Evolutionary conservation across 2,329 filamentous ascomycete species (phyloP).

Genomic region (Trichoderma polysporum): DNA sequence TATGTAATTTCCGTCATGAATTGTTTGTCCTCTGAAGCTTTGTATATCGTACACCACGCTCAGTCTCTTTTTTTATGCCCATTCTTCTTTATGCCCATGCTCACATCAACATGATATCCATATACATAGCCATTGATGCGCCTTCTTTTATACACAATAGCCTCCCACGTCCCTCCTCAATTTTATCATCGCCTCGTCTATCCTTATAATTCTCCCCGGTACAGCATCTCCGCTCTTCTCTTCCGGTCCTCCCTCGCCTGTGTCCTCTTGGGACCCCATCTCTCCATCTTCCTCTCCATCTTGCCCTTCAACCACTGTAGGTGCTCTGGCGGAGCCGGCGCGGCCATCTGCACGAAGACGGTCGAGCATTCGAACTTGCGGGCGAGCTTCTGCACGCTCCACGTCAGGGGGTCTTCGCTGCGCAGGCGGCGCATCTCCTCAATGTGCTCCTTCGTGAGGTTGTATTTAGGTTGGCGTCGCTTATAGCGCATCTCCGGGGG

Average conservation of each 20-base stretch:
- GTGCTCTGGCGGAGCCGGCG: constrained; percentile 50
- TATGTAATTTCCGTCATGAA: background rate
- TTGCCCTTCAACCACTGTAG: constrained; percentile 45
- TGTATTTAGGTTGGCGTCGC: constrained; percentile 44
- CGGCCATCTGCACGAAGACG: constrained; percentile 59
- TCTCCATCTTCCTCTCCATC: constrained; percentile 49
- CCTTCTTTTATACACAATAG: background rate
- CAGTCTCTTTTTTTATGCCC: background rate
- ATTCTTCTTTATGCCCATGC: background rate
- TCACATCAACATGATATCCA: background rate
- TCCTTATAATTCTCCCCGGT: constrained; percentile 49
- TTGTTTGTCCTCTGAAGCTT: background rate
- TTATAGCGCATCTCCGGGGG: constrained; percentile 39
- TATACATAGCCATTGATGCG: background rate
- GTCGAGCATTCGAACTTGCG: constrained; percentile 55
- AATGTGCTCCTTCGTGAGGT: constrained; percentile 56
- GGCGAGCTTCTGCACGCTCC: constrained; percentile 56
- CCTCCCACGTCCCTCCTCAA: background rate
- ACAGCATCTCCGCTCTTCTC: constrained; percentile 54
- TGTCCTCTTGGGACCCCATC: constrained; percentile 57
- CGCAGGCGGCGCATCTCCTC: constrained; percentile 60
- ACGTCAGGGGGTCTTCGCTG: constrained; percentile 51
- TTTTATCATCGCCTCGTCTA: background rate
- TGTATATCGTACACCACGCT: constrained; percentile 17
- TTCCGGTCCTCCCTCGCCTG: constrained; percentile 56